Conservation (phyloP, 495 filamentous ascomycete genomes). For the Trichocladium uniseriatum region DNA sequence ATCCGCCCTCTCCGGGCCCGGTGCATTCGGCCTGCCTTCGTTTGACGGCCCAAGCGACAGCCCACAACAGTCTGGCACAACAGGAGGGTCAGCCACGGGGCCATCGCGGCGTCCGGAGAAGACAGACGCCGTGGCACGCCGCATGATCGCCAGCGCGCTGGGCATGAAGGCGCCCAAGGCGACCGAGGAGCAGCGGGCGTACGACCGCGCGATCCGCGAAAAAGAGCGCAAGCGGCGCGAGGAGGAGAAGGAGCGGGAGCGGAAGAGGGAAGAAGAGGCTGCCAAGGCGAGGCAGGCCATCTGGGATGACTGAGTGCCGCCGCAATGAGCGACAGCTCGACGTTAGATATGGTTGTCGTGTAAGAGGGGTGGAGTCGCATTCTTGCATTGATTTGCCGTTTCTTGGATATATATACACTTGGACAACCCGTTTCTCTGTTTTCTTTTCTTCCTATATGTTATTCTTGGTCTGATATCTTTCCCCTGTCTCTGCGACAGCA, state of each 20-base stretch:
- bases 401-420: no score
- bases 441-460: no score
- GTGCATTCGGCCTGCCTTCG: slow-evolving; percentile 6
- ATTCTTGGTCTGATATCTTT: no score
- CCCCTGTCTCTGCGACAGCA: no score
- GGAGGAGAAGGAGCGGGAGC: slow-evolving; percentile 57
- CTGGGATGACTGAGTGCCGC: slow-evolving; percentile 71
- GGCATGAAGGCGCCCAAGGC: slow-evolving; percentile 70
- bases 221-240: slow-evolving; percentile 74
- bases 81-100: not conserved
- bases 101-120: slow-evolving; percentile 62
- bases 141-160: slow-evolving; percentile 83
- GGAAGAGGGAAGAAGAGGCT: slow-evolving; percentile 53
- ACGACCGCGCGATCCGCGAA: slow-evolving; percentile 74
- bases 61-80: not conserved
- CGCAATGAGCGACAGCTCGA: no score
- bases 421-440: no score
- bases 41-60: slow-evolving; percentile 6
- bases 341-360: no score
- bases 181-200: slow-evolving; percentile 82
- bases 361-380: no score
- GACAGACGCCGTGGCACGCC: slow-evolving; percentile 79
- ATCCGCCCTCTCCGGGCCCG: slow-evolving; percentile 13
- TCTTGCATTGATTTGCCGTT: no score
- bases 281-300: slow-evolving; percentile 64